A percentile compares a stretch with the other conserved stretches of the same genome.
Conservation (phyloP, 164 flowering plant species). For the Euptelea pleiosperma region DNA sequence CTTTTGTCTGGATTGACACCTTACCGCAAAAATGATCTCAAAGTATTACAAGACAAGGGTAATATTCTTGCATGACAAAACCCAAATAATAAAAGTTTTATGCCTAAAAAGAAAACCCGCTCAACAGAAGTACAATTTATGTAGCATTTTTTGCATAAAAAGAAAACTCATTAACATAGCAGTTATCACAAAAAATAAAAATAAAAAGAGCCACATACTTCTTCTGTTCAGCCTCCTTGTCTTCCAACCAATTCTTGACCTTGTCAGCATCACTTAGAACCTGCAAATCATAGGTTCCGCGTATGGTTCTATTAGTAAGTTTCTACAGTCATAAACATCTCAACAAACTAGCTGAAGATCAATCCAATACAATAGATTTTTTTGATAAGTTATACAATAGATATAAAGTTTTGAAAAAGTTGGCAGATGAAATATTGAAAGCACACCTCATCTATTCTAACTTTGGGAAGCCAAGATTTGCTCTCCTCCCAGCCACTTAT, state of each 20-base stretch:
- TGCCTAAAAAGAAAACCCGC: neutral
- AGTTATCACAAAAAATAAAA: neutral
- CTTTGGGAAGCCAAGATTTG: constrained; percentile 86
- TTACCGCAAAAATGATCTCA: neutral
- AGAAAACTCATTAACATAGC: neutral
- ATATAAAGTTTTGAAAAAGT: neutral
- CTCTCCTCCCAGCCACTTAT: constrained; percentile 69
- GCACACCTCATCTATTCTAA: constrained; percentile 73
- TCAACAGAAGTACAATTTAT: neutral
- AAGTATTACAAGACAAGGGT: neutral
- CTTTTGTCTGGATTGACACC: neutral
- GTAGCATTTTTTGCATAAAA: neutral
- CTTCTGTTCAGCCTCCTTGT: constrained; percentile 78
- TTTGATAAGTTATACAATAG: neutral
- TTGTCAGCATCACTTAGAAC: constrained; percentile 59
- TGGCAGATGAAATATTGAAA: neutral
- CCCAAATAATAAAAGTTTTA: neutral
- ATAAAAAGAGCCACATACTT: constrained; percentile 48
- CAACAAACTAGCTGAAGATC: neutral
- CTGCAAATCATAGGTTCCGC: constrained; percentile 32
- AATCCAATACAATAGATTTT: neutral
- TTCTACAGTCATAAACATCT: neutral
- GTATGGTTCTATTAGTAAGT: neutral
- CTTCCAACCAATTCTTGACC: constrained; percentile 71
- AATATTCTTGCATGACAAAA: neutral